Conservation (phyloP, 441 rosid species). For the Francoa sonchifolia region DNA sequence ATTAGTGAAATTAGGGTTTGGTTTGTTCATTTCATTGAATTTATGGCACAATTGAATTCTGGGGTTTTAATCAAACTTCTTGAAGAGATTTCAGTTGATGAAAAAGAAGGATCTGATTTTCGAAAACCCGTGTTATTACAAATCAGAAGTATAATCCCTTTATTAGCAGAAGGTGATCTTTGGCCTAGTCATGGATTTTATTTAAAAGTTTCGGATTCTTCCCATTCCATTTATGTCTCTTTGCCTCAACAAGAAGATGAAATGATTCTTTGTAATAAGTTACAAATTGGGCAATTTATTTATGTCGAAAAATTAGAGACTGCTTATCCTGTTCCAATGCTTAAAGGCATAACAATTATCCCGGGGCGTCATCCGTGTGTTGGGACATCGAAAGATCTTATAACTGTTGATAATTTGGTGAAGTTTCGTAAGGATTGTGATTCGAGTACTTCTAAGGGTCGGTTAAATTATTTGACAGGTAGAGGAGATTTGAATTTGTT, state of each 20-base stretch:
- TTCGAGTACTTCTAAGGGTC: slow-evolving; percentile 11
- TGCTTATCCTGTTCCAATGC: slow-evolving; percentile 56
- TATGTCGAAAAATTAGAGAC: slow-evolving; percentile 48
- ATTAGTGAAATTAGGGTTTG: neutral
- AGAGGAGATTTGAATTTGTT: too few species aligned
- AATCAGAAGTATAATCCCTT: slow-evolving; percentile 61
- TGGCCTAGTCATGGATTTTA: slow-evolving; percentile 71
- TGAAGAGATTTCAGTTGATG: slow-evolving; percentile 33
- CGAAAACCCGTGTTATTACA: slow-evolving; percentile 43
- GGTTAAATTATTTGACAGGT: slow-evolving; percentile 1
- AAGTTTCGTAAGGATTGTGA: slow-evolving; percentile 28
- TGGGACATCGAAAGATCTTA: slow-evolving; percentile 38
- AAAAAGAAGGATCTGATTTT: slow-evolving; percentile 16
- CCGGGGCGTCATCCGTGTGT: slow-evolving; percentile 39
- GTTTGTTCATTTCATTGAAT: neutral
- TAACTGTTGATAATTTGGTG: slow-evolving; percentile 30
- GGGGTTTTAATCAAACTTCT: slow-evolving; percentile 56
- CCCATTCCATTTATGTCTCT: slow-evolving; percentile 54
- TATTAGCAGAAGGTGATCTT: slow-evolving; percentile 44
- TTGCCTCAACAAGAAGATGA: slow-evolving; percentile 57
- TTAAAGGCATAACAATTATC: slow-evolving; percentile 49
- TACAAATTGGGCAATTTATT: slow-evolving; percentile 50
- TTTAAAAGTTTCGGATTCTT: slow-evolving; percentile 44
- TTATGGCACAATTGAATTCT: slow-evolving; percentile 36
- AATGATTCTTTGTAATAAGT: slow-evolving; percentile 43